Base-by-base conservation (phyloP, 345 rosid species). In the Melaleuca alternifolia region DNA sequence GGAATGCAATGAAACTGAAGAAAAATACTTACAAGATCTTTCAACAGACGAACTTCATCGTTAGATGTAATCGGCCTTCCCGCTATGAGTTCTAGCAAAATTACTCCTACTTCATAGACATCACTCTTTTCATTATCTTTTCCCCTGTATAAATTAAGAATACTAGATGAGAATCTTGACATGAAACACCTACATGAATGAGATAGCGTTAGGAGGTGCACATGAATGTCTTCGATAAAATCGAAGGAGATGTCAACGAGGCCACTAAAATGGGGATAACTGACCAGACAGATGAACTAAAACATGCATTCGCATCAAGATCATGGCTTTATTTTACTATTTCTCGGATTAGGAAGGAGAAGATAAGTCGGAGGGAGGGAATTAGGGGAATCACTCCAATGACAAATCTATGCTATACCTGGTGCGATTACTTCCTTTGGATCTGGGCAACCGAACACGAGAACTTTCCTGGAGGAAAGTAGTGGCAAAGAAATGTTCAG, bases 21-120 rank as follows among this genome's bases (percentile, higher is more conserved):
- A 50, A 8, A 52, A 65, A 13, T 30, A 89, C 95, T 91, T 83
- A 93, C 95, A n/a, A 93, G 87, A 86, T 93, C 94, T 90, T 91
- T 91, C 6, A 85, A 86, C 3, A 91, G 86, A 75, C 52, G 51
- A 11, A 89, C 92, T 62, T 93, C 94, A 46, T 91, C 86, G 13
- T 83, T 51, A 71, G 91, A 91, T 8, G 46, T 85, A 86, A 93
- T 88, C 20, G 93, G 92, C 86, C 94, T 90, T 89, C 95, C 95
- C 3, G 85, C 90, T 3, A 94, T 90, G 82, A 93, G 89, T 89
- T 94, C 95, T 5, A 92, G 89, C 51, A 94, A 84, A 90, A 94
- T 93, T 14, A 93, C 93, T 71, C 97, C 97, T 20, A 92, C 77
- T 85, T 92, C 95, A 65, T 88, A 88, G 21, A 92, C 88, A 84